A percentile compares a stretch with the other conserved stretches of the same genome.
phyloP scores from a whole-genome alignment of 495 filamentous ascomycete genomes.

The Hypomontagnella monticulosa region DNA sequence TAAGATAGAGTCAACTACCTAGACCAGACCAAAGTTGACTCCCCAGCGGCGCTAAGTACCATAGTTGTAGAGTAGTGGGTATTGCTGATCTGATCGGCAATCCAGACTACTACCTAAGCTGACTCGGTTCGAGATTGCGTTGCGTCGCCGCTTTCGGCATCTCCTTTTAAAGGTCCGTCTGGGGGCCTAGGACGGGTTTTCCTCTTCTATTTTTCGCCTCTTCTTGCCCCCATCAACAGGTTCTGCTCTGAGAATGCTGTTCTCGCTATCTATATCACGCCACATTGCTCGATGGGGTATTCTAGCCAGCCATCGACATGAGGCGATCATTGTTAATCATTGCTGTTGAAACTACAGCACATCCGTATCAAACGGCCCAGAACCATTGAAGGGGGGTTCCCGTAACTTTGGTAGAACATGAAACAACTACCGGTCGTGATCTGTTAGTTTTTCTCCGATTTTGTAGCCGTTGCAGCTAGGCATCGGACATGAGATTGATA shows the following conservation, averaged over 20 bases:
- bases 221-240: neutral
- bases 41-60: too few species aligned
- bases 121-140: conserved; percentile 25
- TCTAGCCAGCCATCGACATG: conserved; percentile 24
- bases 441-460: conserved; percentile 24
- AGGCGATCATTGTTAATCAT: conserved; percentile 26
- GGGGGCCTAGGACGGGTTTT: neutral
- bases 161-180: conserved; percentile 18
- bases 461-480: conserved; percentile 25
- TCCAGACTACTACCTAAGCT: conserved; percentile 32
- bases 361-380: conserved; percentile 33
- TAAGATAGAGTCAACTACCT: too few species aligned
- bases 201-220: conserved; percentile 5
- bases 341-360: conserved; percentile 22
- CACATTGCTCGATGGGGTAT: conserved; percentile 22
- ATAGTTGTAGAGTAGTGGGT: conserved; percentile 23
- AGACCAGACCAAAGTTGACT: neutral
- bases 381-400: conserved; percentile 14
- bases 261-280: conserved; percentile 28
- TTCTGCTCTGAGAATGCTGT: neutral
- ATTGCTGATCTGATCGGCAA: conserved; percentile 38
- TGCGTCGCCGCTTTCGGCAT: conserved; percentile 38
- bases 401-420: conserved; percentile 8
- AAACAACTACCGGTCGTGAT: conserved; percentile 31
- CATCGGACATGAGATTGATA: conserved; percentile 27